A percentile compares a stretch with the other conserved stretches of the same genome.
Conservation (phyloP, 768 basidiomycete genomes). For the Mycena galopus region DNA sequence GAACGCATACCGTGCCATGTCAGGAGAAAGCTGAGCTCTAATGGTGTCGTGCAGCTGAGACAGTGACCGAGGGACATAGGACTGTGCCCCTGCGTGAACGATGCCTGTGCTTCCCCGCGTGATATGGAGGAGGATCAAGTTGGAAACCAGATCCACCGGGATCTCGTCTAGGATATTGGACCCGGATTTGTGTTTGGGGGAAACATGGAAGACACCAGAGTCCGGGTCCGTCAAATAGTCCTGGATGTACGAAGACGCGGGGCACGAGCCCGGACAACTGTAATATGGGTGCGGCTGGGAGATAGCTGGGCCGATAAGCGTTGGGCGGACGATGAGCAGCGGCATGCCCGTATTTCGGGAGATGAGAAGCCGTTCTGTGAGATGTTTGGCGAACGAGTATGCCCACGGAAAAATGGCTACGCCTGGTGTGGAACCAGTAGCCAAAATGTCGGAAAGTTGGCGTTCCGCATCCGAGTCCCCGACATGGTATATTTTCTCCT, state of each 20-base stretch:
- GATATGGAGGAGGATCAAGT: conserved; percentile 14
- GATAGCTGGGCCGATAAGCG: conserved; percentile 5
- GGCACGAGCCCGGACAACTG: background rate
- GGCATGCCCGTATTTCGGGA: background rate
- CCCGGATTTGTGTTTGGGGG: background rate
- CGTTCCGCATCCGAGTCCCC: conserved; percentile 9
- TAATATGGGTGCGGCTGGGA: conserved; percentile 21
- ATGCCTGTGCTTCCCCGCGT: conserved; percentile 5
- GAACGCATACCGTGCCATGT: background rate
- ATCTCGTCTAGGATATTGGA: conserved; percentile 25
- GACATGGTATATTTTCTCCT: conserved; percentile 15
- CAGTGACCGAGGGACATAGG: background rate
- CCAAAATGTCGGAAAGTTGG: conserved; percentile 8
- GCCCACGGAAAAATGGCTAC: background rate
- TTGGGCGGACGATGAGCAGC: conserved; percentile 12
- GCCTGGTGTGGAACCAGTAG: background rate
- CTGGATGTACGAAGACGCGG: conserved; percentile 5
- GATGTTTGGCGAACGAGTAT: conserved; percentile 3
- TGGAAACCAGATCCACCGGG: conserved; percentile 21
- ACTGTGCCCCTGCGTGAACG: conserved; percentile 9
- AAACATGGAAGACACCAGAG: background rate
- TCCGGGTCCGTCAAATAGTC: background rate
- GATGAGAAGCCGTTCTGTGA: conserved; percentile 14
- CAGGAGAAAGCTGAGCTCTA: background rate
- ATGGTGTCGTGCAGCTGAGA: background rate